These are phyloP conservation scores for Calonectria leucothoes DNA, from an alignment of 2,329 filamentous ascomycete species.

Conservation along the genomic window DNA sequence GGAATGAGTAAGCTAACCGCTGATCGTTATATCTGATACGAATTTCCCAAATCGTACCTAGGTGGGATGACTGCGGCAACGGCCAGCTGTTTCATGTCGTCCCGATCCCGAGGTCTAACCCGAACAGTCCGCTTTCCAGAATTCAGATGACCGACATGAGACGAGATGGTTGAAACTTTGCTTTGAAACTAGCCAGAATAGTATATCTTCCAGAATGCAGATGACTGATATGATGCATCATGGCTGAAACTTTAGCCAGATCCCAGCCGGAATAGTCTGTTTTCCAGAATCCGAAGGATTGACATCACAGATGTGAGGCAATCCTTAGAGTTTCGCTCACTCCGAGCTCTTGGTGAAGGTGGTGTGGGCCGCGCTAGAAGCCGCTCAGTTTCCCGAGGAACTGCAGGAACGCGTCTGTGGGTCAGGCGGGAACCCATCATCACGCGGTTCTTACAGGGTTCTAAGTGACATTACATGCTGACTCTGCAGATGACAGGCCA, in stretches of 20 bases:
- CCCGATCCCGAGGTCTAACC: background rate
- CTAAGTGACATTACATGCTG: background rate
- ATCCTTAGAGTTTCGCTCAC: conserved; percentile 5
- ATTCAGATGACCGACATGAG: background rate
- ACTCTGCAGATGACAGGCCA: background rate
- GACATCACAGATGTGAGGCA: background rate
- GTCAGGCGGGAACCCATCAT: background rate
- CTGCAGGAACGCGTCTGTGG: conserved; percentile 7
- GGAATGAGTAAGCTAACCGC: background rate
- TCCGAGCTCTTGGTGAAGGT: background rate
- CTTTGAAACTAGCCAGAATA: background rate
- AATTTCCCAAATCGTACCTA: background rate
- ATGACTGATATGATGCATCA: background rate
- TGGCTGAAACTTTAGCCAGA: background rate
- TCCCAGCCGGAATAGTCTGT: background rate
- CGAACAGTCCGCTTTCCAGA: background rate
- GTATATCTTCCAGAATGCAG: background rate
- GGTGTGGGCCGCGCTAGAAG: background rate
- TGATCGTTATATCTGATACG: conserved; percentile 7
- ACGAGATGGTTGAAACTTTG: background rate
- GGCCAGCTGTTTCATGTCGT: background rate
- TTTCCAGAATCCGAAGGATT: conserved; percentile 8
- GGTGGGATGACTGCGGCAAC: background rate
- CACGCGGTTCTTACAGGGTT: background rate
- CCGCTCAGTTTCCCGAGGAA: background rate